Conservation (phyloP, 2,329 filamentous ascomycete genomes). For the Fusarium paranaense region DNA sequence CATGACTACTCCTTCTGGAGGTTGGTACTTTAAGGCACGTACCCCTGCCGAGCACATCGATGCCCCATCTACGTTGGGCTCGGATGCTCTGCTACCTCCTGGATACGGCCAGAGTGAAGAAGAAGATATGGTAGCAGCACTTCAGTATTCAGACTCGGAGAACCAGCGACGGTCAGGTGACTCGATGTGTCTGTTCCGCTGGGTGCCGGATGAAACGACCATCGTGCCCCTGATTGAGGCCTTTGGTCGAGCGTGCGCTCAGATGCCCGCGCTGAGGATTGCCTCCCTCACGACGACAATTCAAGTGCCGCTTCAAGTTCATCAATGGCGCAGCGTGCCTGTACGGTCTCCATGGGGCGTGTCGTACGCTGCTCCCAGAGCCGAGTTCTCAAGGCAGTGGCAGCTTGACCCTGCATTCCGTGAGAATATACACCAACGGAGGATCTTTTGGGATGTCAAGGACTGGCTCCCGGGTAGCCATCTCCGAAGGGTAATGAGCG, state of each 20-base stretch:
- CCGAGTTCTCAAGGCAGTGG: constrained; percentile 21
- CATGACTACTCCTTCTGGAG: constrained; percentile 30
- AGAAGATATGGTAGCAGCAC: constrained; percentile 18
- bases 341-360: constrained; percentile 28
- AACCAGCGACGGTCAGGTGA: constrained; percentile 22
- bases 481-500: constrained; percentile 11
- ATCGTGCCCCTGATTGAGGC: constrained; percentile 26
- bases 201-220: constrained; percentile 25
- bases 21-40: constrained; percentile 32
- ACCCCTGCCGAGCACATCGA: constrained; percentile 18
- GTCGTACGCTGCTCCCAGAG: constrained; percentile 23
- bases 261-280: constrained; percentile 25
- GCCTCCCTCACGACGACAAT: constrained; percentile 28
- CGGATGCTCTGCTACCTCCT: constrained; percentile 18
- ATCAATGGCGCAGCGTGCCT: constrained; percentile 15
- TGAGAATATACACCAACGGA: constrained; percentile 18
- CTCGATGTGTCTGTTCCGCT: constrained; percentile 32
- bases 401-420: constrained; percentile 29
- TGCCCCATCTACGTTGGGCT: constrained; percentile 5
- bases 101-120: constrained; percentile 27
- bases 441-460: constrained; percentile 30
- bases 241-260: constrained; percentile 27
- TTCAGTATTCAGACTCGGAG: constrained; percentile 26
- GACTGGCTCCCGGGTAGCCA: constrained; percentile 20
- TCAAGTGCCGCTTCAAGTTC: constrained; percentile 20